Evolutionary conservation across 495 filamentous ascomycete species (phyloP), one percentile per base, ranked within the genome.

Genomic region (Hyphodiscus hymeniophilus): DNA sequence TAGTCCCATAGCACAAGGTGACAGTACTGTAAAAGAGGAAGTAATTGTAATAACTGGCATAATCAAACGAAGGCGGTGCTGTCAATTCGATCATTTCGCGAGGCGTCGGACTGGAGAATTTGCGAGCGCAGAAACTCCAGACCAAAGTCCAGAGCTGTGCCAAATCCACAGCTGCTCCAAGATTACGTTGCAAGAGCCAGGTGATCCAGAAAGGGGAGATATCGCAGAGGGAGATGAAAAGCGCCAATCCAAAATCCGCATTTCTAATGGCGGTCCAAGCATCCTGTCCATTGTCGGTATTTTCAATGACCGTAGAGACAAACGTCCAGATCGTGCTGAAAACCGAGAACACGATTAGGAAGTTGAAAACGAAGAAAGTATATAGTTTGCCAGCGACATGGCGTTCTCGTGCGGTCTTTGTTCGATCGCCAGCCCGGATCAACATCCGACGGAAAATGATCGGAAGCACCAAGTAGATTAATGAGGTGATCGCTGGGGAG

Each of bases 341-440:
- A 15, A 95, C 66, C 16, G 89, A 94, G 68, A 96, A 96, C 48
- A 97, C 81, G 56, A 97, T 65, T 38, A 97, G 67, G 61, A 97
- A 96, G 72, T 99, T 99, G 75, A 99, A 87, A 38, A 97, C 79
- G 67, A 97, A 97, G 67, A 99, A 99, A 12, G 87, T 73, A 63
- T 95, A 99, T 2, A 99, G 74, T 60, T 94, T 92, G 42, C 79
- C 78, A 22, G 89, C 76, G 53, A 98, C 92, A 62, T 97, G 89
- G n/a, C 87, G 77, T 56, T 98, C 92, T 28, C 92, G 79, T 16
- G 86, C 85, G 3, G 89, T 94, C 62, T 96, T 97, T 32, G 87
- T 94, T 49, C 80, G 72, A 62, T 96, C 91, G 50, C 92, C 94
- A 17, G 81, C 82, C 49, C 72, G 72, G 35, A 88, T 82, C 1